A percentile compares a stretch with the other conserved stretches of the same genome.
Conservation (phyloP, 2,329 filamentous ascomycete species). For the Neobulgaria alba region DNA sequence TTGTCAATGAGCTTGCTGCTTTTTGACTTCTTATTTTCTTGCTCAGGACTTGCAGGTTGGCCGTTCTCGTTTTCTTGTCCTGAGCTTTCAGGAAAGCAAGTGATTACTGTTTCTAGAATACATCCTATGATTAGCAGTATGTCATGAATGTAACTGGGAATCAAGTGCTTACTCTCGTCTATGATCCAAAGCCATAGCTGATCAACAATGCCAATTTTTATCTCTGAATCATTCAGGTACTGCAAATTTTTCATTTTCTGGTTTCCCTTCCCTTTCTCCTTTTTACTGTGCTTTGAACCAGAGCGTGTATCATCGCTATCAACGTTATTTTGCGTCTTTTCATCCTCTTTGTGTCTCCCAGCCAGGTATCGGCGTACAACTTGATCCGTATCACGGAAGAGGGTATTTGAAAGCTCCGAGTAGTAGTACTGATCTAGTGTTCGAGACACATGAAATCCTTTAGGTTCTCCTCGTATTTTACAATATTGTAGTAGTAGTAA, state of each 20-base stretch:
- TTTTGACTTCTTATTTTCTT: constrained; percentile 34
- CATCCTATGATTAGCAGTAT: neutral
- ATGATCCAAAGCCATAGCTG: constrained; percentile 37
- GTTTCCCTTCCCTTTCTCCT: too few relatives aligned
- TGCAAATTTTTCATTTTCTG: neutral
- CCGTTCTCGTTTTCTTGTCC: too few relatives aligned
- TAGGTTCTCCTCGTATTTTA: too few relatives aligned
- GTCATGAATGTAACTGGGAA: neutral
- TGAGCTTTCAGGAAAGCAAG: constrained; percentile 34
- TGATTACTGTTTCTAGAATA: constrained; percentile 31
- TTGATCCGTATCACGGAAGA: constrained; percentile 26
- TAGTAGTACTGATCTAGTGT: constrained; percentile 38
- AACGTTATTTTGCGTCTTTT: too few relatives aligned
- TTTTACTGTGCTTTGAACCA: too few relatives aligned
- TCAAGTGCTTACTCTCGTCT: constrained; percentile 23
- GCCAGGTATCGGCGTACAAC: too few relatives aligned
- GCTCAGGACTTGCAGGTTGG: too few relatives aligned
- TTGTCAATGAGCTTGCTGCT: constrained; percentile 33
- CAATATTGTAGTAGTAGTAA: too few relatives aligned
- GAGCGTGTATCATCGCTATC: too few relatives aligned
- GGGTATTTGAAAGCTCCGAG: constrained; percentile 30
- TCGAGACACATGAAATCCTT: constrained; percentile 35
- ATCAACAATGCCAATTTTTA: too few relatives aligned
- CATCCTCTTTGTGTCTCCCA: too few relatives aligned
- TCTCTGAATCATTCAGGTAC: neutral